Evolutionary conservation across 2,329 filamentous ascomycete species (phyloP).

Genomic region (Xylaria polymorpha): DNA sequence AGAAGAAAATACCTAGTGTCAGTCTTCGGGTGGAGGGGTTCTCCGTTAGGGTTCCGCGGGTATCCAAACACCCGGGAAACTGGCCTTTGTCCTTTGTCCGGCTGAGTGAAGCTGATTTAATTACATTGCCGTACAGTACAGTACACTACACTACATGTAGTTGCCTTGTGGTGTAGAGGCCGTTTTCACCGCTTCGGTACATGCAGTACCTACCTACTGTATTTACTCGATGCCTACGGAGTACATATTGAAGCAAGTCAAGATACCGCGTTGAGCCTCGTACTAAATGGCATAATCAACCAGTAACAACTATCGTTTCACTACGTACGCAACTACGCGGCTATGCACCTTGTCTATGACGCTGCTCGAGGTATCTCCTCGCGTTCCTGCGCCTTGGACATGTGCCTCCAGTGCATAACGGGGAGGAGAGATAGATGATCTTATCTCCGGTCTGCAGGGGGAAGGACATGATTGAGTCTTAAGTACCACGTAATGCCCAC

Average conservation of each 20-base stretch:
- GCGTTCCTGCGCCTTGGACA: slow-evolving; percentile 2
- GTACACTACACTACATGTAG: background rate
- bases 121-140: no score
- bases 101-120: background rate
- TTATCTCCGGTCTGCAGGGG: slow-evolving; percentile 26
- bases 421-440: background rate
- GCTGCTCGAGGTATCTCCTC: background rate
- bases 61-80: slow-evolving; percentile 25
- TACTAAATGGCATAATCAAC: background rate
- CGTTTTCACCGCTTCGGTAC: background rate
- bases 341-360: background rate
- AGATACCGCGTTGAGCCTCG: slow-evolving; percentile 17
- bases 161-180: background rate
- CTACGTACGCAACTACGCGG: background rate
- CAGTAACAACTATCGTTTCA: background rate
- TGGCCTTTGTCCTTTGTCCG: background rate
- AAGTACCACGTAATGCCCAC: slow-evolving; percentile 27
- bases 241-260: slow-evolving; percentile 19
- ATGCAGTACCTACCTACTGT: background rate
- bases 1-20: slow-evolving; percentile 9
- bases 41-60: slow-evolving; percentile 16
- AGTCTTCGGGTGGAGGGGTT: slow-evolving; percentile 6
- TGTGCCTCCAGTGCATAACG: slow-evolving; percentile 4
- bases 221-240: no score
- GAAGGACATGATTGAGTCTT: slow-evolving; percentile 5